Evolutionary conservation across 164 flowering plant species (phyloP).

Genomic region (Cinnamomum micranthum): DNA sequence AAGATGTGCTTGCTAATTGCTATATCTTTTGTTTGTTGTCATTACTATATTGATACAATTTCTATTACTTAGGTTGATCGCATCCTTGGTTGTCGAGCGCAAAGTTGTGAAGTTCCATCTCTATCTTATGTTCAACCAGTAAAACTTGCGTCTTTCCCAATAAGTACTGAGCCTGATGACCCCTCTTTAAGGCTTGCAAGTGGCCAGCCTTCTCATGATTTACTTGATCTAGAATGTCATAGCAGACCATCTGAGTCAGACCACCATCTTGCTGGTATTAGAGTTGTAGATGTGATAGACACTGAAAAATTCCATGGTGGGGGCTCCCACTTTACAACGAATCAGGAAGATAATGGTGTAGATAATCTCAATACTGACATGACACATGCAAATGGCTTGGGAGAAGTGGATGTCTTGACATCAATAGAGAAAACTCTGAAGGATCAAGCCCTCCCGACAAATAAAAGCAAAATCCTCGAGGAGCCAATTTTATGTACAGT

Average conservation of each 20-base stretch:
- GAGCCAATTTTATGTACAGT: slow-evolving; percentile 22
- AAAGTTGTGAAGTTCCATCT: slow-evolving; percentile 25
- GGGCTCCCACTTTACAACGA: slow-evolving; percentile 11
- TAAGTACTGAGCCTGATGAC: slow-evolving; percentile 11
- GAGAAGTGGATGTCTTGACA: slow-evolving; percentile 26
- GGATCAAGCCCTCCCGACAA: slow-evolving; percentile 15
- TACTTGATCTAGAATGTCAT: slow-evolving; percentile 26
- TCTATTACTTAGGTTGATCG: slow-evolving; percentile 63
- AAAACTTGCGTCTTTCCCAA: slow-evolving; percentile 6
- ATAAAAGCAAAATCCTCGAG: slow-evolving; percentile 19
- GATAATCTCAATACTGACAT: slow-evolving; percentile 36
- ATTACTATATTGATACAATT: background rate
- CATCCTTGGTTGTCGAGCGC: slow-evolving; percentile 82
- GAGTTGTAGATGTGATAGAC: slow-evolving; percentile 26
- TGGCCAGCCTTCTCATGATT: slow-evolving; percentile 27
- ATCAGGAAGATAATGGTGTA: slow-evolving; percentile 18
- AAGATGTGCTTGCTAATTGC: background rate
- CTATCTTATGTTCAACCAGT: slow-evolving; percentile 6
- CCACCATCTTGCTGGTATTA: slow-evolving; percentile 24
- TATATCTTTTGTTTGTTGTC: slow-evolving; percentile 2
- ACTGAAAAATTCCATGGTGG: slow-evolving; percentile 18
- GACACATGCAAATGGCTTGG: slow-evolving; percentile 36
- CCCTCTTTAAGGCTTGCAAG: slow-evolving; percentile 18
- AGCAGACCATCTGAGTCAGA: slow-evolving; percentile 22
- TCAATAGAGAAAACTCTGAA: slow-evolving; percentile 17